These are phyloP conservation scores for Aspergillus nomiae DNA, from an alignment of 2,329 filamentous ascomycete genomes.

Conservation along the genomic window DNA sequence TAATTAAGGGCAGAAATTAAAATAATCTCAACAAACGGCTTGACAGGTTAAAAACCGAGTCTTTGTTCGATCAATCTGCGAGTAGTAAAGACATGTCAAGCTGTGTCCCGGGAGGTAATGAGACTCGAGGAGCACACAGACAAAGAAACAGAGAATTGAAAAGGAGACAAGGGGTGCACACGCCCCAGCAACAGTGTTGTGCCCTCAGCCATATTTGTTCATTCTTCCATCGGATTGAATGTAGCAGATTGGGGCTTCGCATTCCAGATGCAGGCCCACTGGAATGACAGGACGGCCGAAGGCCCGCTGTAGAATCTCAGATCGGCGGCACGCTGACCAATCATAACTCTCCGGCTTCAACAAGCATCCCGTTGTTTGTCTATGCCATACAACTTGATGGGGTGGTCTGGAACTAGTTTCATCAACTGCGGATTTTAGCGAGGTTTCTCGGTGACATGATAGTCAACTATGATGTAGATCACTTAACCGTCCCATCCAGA, in stretches of 20 bases:
- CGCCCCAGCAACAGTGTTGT: background rate
- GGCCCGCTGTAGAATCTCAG: background rate
- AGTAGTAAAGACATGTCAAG: background rate
- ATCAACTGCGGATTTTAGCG: background rate
- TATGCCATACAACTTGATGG: background rate
- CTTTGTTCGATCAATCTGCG: background rate
- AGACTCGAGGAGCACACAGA: background rate
- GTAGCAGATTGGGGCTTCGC: background rate
- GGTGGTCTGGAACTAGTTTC: background rate
- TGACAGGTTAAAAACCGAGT: background rate
- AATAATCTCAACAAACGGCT: background rate
- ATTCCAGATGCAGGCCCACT: background rate
- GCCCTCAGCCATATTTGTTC: background rate
- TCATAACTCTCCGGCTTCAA: background rate
- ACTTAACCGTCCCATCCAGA: no score
- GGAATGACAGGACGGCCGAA: background rate
- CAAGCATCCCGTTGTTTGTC: background rate
- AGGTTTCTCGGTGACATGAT: background rate
- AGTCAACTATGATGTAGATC: background rate
- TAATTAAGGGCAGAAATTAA: background rate
- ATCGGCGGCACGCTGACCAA: background rate
- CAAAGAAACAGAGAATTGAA: background rate
- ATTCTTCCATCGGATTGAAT: background rate
- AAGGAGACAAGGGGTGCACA: background rate
- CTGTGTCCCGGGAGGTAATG: background rate